Evolutionary conservation across 2,329 filamentous ascomycete species (phyloP).

Genomic region (Xylaria sp.): DNA sequence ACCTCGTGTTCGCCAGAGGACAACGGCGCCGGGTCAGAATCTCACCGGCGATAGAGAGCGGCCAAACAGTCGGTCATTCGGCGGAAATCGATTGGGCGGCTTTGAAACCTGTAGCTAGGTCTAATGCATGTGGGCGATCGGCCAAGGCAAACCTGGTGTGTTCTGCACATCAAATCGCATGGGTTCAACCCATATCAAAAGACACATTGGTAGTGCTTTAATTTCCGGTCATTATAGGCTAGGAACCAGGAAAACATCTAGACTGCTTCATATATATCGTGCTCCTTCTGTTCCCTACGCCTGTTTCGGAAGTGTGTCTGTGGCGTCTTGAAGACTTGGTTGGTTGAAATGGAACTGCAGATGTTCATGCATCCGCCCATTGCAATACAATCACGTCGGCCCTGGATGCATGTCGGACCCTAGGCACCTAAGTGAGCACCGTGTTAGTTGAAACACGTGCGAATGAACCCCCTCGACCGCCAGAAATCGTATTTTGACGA

Average conservation of each 20-base stretch:
- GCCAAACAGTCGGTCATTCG: too few species aligned
- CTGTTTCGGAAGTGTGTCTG: constrained; percentile 1
- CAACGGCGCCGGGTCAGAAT: too few species aligned
- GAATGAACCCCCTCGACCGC: not conserved
- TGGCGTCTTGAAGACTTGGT: not conserved
- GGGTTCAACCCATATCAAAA: not conserved
- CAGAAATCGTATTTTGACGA: not conserved
- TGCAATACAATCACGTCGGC: not conserved
- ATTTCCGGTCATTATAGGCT: too few species aligned
- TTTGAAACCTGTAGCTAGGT: not conserved
- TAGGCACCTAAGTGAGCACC: too few species aligned
- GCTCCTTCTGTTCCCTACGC: not conserved
- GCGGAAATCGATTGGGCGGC: not conserved
- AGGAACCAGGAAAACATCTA: not conserved
- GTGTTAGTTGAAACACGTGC: not conserved
- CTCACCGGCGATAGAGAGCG: not conserved
- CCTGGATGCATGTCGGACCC: too few species aligned
- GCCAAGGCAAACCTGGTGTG: not conserved
- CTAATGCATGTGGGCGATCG: too few species aligned
- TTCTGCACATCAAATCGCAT: not conserved
- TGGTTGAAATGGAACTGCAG: constrained; percentile 2
- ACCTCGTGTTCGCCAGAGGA: too few species aligned
- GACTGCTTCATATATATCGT: not conserved
- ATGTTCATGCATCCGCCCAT: not conserved
- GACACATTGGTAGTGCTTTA: too few species aligned